Evolutionary conservation across 371 early-diverging fungal species (phyloP).

Genomic region (Syncephalis plumigaleata): DNA sequence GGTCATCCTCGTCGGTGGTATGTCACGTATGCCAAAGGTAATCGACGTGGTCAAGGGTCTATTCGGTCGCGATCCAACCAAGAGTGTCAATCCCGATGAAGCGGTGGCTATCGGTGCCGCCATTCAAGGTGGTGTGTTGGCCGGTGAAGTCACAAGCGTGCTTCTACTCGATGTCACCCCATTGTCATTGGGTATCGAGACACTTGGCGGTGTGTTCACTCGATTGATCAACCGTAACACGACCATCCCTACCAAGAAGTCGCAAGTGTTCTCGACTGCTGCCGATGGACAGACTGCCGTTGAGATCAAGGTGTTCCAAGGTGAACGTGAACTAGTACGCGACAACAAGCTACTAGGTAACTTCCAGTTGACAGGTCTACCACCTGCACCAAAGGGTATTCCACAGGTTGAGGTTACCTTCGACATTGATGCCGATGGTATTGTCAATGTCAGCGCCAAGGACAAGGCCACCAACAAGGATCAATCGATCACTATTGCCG

Average conservation of each 20-base stretch:
- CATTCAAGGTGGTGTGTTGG: slow-evolving; percentile 95
- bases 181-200: slow-evolving; percentile 96
- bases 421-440: slow-evolving; percentile 99
- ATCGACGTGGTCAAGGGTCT: slow-evolving; percentile 78
- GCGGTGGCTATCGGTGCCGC: slow-evolving; percentile 99
- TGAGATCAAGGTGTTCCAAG: slow-evolving; percentile 96
- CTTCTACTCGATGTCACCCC: slow-evolving; percentile 97
- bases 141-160: slow-evolving; percentile 89
- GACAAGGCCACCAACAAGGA: slow-evolving; percentile 93
- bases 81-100: slow-evolving; percentile 97
- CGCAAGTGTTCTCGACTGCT: slow-evolving; percentile 98
- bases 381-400: slow-evolving; percentile 83
- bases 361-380: slow-evolving; percentile 81
- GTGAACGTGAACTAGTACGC: slow-evolving; percentile 92
- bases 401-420: slow-evolving; percentile 94
- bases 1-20: slow-evolving; percentile 98
- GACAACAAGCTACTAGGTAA: slow-evolving; percentile 98
- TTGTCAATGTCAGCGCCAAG: slow-evolving; percentile 95
- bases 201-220: slow-evolving; percentile 94
- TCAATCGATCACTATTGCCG: slow-evolving; percentile 92
- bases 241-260: slow-evolving; percentile 98
- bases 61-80: slow-evolving; percentile 85
- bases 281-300: slow-evolving; percentile 98
- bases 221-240: slow-evolving; percentile 97
- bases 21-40: slow-evolving; percentile 97